phyloP scores from a whole-genome alignment of 441 rosid genomes.

The Breynia disticha region DNA sequence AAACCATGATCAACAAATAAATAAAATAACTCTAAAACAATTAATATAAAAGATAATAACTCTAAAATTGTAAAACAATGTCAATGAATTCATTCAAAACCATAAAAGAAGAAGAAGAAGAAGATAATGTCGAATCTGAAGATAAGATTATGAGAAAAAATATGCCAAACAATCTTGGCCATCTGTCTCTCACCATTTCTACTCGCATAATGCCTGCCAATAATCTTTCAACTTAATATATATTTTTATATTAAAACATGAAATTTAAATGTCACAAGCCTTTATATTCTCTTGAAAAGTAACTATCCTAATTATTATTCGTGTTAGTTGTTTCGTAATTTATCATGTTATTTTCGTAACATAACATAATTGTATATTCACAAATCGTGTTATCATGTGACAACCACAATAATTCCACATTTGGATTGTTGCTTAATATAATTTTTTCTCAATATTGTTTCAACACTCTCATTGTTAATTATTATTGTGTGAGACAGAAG shows the following conservation, averaged over 20 bases:
- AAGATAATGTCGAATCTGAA: slow-evolving; percentile 19
- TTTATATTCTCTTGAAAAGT: neutral
- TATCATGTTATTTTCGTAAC: no score
- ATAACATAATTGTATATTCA: no score
- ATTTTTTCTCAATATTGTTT: neutral
- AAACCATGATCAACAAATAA: no score
- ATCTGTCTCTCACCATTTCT: neutral
- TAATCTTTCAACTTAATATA: no score
- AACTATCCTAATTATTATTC: slow-evolving; percentile 16
- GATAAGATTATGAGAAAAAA: slow-evolving; percentile 20
- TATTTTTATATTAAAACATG: neutral
- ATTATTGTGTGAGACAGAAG: neutral
- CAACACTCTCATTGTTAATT: neutral
- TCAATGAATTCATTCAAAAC: slow-evolving; percentile 18
- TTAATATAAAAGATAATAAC: no score
- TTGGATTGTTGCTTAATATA: slow-evolving; percentile 4
- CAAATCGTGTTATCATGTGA: no score
- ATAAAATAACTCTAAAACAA: no score
- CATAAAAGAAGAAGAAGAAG: slow-evolving; percentile 2
- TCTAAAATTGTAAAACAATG: neutral
- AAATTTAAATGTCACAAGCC: slow-evolving; percentile 7
- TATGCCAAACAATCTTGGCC: slow-evolving; percentile 10
- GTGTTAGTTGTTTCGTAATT: no score
- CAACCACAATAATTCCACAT: neutral
- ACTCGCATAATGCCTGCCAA: neutral